A percentile compares a stretch with the other conserved stretches of the same genome.
phyloP scores from a whole-genome alignment of 345 rosid species.

The Streptanthus diversifolius region DNA sequence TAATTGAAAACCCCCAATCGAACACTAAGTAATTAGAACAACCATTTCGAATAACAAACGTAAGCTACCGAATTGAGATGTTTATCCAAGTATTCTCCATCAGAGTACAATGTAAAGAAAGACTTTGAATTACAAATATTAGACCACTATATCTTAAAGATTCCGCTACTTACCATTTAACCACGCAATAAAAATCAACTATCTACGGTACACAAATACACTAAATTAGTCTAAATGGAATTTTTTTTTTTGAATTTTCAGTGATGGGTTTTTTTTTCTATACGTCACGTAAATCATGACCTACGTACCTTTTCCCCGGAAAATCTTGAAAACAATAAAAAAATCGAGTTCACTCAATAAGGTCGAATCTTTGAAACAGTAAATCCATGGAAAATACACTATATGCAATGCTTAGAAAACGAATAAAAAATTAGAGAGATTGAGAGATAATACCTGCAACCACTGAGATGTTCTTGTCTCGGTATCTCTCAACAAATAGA shows the following conservation, averaged over 20 bases:
- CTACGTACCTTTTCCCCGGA: constrained; percentile 22
- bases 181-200: not conserved
- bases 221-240: not conserved
- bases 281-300: constrained; percentile 26
- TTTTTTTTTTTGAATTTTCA: not conserved
- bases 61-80: constrained; percentile 5
- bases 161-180: not conserved
- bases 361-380: constrained; percentile 13
- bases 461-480: constrained; percentile 78
- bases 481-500: constrained; percentile 88
- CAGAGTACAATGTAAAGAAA: not conserved
- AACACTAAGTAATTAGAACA: not conserved
- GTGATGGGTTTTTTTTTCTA: not conserved
- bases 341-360: constrained; percentile 12
- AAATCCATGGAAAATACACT: constrained; percentile 7
- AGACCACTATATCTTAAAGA: not conserved
- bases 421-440: not conserved
- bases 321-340: constrained; percentile 23
- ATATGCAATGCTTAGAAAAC: not conserved
- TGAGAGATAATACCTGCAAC: constrained; percentile 68
- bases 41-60: not conserved
- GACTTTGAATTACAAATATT: not conserved
- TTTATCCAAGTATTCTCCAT: not conserved
- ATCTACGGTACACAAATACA: not conserved
- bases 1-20: not conserved